Base-by-base conservation (phyloP, 2,329 filamentous ascomycete genomes). In the Fusarium coicis region DNA sequence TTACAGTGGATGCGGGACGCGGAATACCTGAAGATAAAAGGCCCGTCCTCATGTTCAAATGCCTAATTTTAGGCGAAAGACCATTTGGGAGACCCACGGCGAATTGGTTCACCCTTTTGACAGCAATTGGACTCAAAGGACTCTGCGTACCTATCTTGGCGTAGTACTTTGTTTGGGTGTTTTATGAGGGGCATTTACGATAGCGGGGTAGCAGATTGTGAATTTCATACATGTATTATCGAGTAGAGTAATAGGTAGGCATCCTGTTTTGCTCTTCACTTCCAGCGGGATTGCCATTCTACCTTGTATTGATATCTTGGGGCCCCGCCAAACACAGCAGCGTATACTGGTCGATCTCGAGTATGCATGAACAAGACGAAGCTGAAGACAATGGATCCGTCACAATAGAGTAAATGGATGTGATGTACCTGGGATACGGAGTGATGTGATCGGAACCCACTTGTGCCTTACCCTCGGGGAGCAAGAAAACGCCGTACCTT, bases 1-100 rank as follows among this genome's bases (percentile, higher is more conserved):
- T 79, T 74, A 49, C 56, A 63, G 72, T 74, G 71, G 72, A 63
- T 66, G 72, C 71, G 37, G 55, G 56, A 60, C 72, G 34, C 16
- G 23, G 18, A 53, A 37, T n/a, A 26, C 10, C 50, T 28, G 49
- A 26, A 52, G 18, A 52, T 36, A 11, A 69, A 37, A 46, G 28
- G 36, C 36, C 28, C 34, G 23, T 42, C 28, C 50, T 40, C 19
- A 30, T 53, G 15, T 21, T 16, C 11, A 28, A 23, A 37, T 28
- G 8, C 23, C 30, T 50, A 50, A 37, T n/a, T 39, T 53, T 39
- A 37, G 23, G 50, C 23, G 34, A 37, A 28, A 39, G 34, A 26
- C 50, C 32, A 53, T 34, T 26, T 28, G 19, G 5, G 15, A 28
- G 50, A 54, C 34, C 50, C 34, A 39, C 50, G 34, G 34, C 23